These are phyloP conservation scores for Podaxis sp. DNA, from an alignment of 768 basidiomycete species.

Conservation along the genomic window DNA sequence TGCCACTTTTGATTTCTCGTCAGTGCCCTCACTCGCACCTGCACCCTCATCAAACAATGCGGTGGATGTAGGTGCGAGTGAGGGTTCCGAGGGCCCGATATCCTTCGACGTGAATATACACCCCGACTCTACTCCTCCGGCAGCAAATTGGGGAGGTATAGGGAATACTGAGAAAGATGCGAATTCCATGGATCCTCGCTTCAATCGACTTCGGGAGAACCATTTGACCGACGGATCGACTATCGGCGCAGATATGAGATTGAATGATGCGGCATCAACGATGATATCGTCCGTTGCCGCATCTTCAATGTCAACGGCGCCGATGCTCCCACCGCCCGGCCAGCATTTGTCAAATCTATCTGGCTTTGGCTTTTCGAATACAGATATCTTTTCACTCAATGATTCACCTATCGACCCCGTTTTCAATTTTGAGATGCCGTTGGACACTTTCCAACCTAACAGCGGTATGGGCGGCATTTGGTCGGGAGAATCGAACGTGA, in stretches of 20 bases:
- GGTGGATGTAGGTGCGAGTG: too few relatives aligned
- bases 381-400: too few relatives aligned
- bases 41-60: too few relatives aligned
- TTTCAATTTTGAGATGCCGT: too few relatives aligned
- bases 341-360: too few relatives aligned
- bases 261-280: not conserved
- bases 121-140: slow-evolving; percentile 20
- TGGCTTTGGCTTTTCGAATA: too few relatives aligned
- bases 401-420: too few relatives aligned
- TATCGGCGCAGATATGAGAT: not conserved
- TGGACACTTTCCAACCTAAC: too few relatives aligned
- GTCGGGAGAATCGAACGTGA: not conserved
- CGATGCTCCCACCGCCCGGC: not conserved
- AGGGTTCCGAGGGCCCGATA: too few relatives aligned
- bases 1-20: too few relatives aligned
- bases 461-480: not conserved
- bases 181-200: not conserved
- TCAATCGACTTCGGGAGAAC: not conserved
- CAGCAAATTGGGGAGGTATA: slow-evolving; percentile 33
- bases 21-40: too few relatives aligned
- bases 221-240: not conserved
- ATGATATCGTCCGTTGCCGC: not conserved
- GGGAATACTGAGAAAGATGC: not conserved
- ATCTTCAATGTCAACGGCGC: not conserved
- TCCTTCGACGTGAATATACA: not conserved